Conservation (phyloP, 163 green algal species). For the Scenedesmus sp. region DNA sequence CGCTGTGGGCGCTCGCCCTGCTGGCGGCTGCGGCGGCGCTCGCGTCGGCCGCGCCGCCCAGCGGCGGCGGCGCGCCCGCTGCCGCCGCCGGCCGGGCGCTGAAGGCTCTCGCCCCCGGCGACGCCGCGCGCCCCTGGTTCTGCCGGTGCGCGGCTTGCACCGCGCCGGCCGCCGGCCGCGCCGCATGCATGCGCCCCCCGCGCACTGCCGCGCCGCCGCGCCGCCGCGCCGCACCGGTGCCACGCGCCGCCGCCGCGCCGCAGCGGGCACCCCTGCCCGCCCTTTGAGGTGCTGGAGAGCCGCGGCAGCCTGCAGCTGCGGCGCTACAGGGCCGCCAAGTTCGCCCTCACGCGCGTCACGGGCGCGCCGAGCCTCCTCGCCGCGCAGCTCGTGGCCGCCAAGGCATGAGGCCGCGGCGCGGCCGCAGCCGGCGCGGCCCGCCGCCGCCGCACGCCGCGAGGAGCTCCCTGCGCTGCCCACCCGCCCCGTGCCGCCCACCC, state of each 20-base stretch:
- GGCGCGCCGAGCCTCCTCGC: conserved; percentile 23
- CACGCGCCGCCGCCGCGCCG: not conserved
- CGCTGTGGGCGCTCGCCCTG: too few relatives aligned
- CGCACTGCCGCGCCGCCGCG: not conserved
- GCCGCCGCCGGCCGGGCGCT: too few relatives aligned
- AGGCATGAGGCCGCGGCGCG: too few relatives aligned
- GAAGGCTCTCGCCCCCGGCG: too few relatives aligned
- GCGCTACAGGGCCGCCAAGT: conserved; percentile 7
- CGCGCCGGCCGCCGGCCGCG: not conserved
- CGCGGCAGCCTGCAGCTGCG: conserved; percentile 35
- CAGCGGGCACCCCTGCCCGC: conserved; percentile 30
- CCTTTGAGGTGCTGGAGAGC: conserved; percentile 28
- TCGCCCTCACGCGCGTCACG: conserved; percentile 16
- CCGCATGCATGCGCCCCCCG: not conserved
- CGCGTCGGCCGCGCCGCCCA: too few relatives aligned
- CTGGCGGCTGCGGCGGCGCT: too few relatives aligned
- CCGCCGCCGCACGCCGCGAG: too few relatives aligned
- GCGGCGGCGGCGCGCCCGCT: too few relatives aligned
- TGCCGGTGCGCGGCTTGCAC: conserved; percentile 4
- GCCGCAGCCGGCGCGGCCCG: too few relatives aligned
- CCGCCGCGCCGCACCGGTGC: not conserved
- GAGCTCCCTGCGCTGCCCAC: too few relatives aligned
- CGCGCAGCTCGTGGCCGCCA: conserved; percentile 16
- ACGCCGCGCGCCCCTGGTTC: conserved; percentile 12
- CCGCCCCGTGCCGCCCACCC: too few relatives aligned